phyloP scores from a whole-genome alignment of 805 yeast genomes.

The Scheffersomyces amazonensis region DNA sequence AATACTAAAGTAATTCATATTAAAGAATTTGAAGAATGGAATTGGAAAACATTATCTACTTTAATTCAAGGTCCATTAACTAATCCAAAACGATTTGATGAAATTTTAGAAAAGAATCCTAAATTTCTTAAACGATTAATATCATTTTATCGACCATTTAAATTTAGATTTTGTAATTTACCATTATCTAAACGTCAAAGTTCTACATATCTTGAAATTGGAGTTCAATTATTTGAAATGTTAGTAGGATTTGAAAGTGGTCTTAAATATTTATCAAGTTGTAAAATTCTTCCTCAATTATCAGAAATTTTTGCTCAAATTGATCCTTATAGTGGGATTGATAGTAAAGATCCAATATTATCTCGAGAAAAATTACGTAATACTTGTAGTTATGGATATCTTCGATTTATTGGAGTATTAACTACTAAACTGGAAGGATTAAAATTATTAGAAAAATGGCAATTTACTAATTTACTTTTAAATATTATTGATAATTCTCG shows the following conservation, averaged over 20 bases:
- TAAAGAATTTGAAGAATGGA: conserved; percentile 82
- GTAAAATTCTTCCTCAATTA: conserved; percentile 81
- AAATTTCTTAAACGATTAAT: conserved; percentile 81
- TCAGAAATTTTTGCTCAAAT: conserved; percentile 86
- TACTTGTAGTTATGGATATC: conserved; percentile 74
- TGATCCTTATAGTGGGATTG: conserved; percentile 75
- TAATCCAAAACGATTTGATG: conserved; percentile 72
- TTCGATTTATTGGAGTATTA: conserved; percentile 73
- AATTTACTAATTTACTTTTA: conserved; percentile 75
- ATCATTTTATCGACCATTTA: conserved; percentile 89
- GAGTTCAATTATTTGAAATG: conserved; percentile 69
- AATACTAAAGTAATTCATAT: conserved; percentile 73
- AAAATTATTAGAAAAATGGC: conserved; percentile 73
- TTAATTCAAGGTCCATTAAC: conserved; percentile 83
- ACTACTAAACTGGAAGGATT: conserved; percentile 62
- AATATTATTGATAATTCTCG: conserved; percentile 56
- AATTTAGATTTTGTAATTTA: conserved; percentile 61
- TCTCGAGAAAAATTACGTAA: conserved; percentile 55
- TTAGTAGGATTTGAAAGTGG: conserved; percentile 66
- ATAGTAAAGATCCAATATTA: conserved; percentile 72
- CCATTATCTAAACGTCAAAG: conserved; percentile 40
- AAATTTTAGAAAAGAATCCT: conserved; percentile 65
- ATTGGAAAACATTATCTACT: conserved; percentile 72
- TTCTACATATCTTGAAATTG: conserved; percentile 64
- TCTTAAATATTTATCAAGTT: conserved; percentile 58